Base-by-base conservation (phyloP, 1,284 basidiomycete genomes). In the Microstroma glucosiphilum region DNA sequence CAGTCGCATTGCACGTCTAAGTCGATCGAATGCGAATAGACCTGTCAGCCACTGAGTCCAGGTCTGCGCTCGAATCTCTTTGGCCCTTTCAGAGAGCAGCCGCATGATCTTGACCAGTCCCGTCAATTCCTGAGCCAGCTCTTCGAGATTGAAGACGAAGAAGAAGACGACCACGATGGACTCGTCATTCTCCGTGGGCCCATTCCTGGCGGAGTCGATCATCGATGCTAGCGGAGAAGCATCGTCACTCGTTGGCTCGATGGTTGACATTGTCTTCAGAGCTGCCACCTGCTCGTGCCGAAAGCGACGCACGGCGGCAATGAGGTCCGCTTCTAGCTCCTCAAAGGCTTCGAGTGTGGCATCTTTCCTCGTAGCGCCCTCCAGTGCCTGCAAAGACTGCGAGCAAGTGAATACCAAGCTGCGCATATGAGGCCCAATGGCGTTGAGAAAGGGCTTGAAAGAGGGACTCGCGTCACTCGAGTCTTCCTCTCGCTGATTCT, bases 91-190 rank as follows among this genome's bases (percentile, higher is more conserved):
- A 17, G 69, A 62, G 8, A 74, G 69, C 41, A 60, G 49, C 46
- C 68, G 68, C 37, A 75, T 64, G 37, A 67, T 67, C 41, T 68
- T 64, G 21, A 75, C 58, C 0, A 76, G 64, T 26, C 64, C 60
- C 48, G 67, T 62, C 4, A 72, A 58, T 48, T 75, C 71, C 37
- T 67, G 67, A 23, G 72, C 69, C 30, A 76, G 73, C 54, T 76
- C 74, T 56, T 76, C 74, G 19, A 76, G 64, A 23, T 73, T 73
- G 63, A 76, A 76, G 43, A 75, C 64, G 23, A 75, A 76, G 63
- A 75, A 76, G 48, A 75, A 76, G 55, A 76, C 70, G 19, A 76
- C 61, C 23, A 76, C 73, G 61, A 76, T 62, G 30, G 68, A 69
- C 60, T 76, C 74, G 58, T 76, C 51, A 21, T 55, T 25, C 26